A percentile compares a stretch with the other conserved stretches of the same genome.
Conservation (phyloP, 208 protist genomes). For the Herpetomonas muscarum region DNA sequence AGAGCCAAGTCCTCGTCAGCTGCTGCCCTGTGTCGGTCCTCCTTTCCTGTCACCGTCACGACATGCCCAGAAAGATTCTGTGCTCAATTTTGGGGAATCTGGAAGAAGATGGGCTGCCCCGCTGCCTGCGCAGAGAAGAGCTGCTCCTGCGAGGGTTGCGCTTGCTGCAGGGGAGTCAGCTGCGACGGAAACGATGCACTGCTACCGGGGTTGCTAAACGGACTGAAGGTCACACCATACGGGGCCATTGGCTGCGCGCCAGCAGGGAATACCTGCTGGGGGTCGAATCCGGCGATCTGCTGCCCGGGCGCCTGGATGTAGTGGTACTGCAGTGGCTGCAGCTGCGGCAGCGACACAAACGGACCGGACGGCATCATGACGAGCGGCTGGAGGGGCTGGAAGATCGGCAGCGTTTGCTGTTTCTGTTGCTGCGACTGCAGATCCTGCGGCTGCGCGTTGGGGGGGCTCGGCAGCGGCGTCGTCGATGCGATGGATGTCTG, state of each 20-base stretch:
- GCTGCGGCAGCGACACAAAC: background rate
- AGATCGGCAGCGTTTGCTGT: background rate
- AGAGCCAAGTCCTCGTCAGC: too few species aligned
- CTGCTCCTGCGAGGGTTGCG: background rate
- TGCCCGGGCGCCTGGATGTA: background rate
- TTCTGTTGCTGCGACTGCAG: background rate
- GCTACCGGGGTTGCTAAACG: too few species aligned
- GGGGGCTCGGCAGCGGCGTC: slow-evolving; percentile 13
- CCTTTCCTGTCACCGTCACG: too few species aligned
- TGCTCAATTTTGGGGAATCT: background rate
- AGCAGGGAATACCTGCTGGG: too few species aligned
- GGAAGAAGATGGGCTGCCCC: slow-evolving; percentile 1
- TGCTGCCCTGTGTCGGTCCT: too few species aligned
- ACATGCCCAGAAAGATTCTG: background rate
- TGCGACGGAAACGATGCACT: too few species aligned
- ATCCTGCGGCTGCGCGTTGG: too few species aligned
- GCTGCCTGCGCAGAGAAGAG: background rate
- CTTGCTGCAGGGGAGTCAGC: background rate
- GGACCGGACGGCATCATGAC: background rate
- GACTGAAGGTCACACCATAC: too few species aligned
- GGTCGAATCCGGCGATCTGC: background rate
- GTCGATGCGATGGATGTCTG: slow-evolving; percentile 2
- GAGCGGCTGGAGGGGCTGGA: background rate
- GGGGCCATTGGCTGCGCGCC: too few species aligned
- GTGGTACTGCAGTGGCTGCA: background rate